Conservation (phyloP, 1,284 basidiomycete genomes). For the Caloboletus firmus region DNA sequence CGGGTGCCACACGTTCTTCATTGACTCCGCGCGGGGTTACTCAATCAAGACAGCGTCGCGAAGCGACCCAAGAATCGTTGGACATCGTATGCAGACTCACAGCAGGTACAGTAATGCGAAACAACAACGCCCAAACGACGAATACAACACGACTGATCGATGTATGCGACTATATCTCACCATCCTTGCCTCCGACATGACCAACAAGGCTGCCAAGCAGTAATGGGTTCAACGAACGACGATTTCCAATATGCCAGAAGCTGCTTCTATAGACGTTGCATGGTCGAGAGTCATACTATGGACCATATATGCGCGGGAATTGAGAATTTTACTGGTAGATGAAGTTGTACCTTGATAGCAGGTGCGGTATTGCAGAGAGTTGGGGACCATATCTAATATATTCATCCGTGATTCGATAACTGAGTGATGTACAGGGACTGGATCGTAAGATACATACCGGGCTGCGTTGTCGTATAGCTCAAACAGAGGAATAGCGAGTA, state of each 20-base stretch:
- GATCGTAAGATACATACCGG: constrained; percentile 46
- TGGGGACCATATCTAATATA: constrained; percentile 58
- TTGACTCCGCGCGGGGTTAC: constrained; percentile 20
- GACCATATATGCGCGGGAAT: not conserved
- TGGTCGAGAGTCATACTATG: not conserved
- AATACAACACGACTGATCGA: constrained; percentile 13
- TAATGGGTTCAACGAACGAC: not conserved
- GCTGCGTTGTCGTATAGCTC: constrained; percentile 98
- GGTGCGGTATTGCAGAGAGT: constrained; percentile 90
- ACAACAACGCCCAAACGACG: not conserved
- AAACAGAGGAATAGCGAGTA: constrained; percentile 92
- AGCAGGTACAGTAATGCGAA: not conserved
- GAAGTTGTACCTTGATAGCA: constrained; percentile 85
- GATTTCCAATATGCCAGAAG: not conserved
- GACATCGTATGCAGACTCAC: not conserved
- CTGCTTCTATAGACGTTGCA: not conserved
- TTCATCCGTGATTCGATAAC: not conserved
- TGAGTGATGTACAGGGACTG: not conserved
- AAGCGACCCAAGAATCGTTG: not conserved
- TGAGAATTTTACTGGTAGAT: constrained; percentile 54
- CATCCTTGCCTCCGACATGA: not conserved
- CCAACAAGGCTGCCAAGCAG: not conserved
- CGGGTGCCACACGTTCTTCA: constrained; percentile 17
- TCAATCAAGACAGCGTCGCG: constrained; percentile 27
- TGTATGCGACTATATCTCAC: constrained; percentile 9